Percentiles rank a stretch among this genome's conserved stretches.
These are phyloP conservation scores for Vitis amurensis DNA, from an alignment of 164 flowering plant genomes.

Conservation along the genomic window DNA sequence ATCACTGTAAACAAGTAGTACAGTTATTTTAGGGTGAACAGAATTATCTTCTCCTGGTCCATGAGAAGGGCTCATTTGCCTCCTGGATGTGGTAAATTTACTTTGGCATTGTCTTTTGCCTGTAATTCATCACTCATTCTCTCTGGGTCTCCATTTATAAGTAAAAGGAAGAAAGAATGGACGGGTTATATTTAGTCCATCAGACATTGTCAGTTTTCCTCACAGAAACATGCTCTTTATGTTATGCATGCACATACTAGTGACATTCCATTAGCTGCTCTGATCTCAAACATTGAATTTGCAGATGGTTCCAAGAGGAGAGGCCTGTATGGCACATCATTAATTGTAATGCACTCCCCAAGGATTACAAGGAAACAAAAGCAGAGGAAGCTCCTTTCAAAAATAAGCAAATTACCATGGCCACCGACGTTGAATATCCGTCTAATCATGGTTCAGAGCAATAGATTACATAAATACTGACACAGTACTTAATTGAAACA, in stretches of 20 bases:
- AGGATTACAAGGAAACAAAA: constrained; percentile 39
- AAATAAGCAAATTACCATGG: constrained; percentile 40
- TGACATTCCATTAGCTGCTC: neutral
- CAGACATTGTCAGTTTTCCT: too few relatives aligned
- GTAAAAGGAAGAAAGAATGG: too few relatives aligned
- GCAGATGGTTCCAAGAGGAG: constrained; percentile 85
- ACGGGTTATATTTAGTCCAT: too few relatives aligned
- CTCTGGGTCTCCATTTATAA: too few relatives aligned
- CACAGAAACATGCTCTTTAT: neutral
- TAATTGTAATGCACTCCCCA: constrained; percentile 69
- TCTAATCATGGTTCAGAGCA: constrained; percentile 23
- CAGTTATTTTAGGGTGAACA: too few relatives aligned
- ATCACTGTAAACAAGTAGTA: too few relatives aligned
- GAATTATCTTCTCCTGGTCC: too few relatives aligned
- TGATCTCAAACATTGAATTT: constrained; percentile 3
- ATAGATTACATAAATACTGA: constrained; percentile 19
- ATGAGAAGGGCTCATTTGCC: too few relatives aligned
- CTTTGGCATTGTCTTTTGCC: too few relatives aligned
- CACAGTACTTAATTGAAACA: neutral
- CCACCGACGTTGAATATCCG: constrained; percentile 33
- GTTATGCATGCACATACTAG: neutral
- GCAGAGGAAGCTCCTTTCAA: constrained; percentile 23
- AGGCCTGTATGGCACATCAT: constrained; percentile 78
- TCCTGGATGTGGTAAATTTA: too few relatives aligned
- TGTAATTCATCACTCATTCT: too few relatives aligned